These are phyloP conservation scores for Rhododendron molle DNA, from an alignment of 148 eudicot genomes.

Conservation along the genomic window DNA sequence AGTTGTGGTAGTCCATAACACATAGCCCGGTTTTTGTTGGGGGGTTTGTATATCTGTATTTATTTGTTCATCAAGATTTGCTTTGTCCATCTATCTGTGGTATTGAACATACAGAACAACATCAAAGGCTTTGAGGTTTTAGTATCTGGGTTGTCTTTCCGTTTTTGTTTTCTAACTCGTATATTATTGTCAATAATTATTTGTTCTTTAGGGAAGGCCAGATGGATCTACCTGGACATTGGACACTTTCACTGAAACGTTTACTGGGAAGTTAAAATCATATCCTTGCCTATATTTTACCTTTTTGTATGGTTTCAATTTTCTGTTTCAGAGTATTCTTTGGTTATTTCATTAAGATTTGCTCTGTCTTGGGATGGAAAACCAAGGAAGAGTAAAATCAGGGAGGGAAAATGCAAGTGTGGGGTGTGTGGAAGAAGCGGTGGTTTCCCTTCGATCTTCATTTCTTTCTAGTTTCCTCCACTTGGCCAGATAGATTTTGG, in stretches of 20 bases:
- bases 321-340: neutral
- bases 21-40: neutral
- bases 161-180: neutral
- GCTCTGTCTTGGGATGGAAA: neutral
- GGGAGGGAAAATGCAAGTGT: neutral
- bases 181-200: neutral
- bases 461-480: neutral
- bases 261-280: conserved; percentile 58
- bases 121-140: neutral
- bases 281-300: conserved; percentile 57
- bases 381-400: neutral
- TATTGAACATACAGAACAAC: neutral
- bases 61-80: neutral
- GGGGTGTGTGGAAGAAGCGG: neutral
- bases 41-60: neutral
- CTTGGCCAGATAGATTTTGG: conserved; percentile 8
- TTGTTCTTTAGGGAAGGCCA: conserved; percentile 31
- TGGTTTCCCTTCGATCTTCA: neutral
- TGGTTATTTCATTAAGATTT: neutral
- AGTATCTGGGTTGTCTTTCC: neutral
- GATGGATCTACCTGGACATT: conserved; percentile 66
- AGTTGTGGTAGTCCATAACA: neutral
- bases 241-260: conserved; percentile 57
- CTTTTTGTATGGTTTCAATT: neutral
- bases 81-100: neutral